Evolutionary conservation across 2,329 filamentous ascomycete genomes (phyloP).

Genomic region (Zymoseptoria crescenta): DNA sequence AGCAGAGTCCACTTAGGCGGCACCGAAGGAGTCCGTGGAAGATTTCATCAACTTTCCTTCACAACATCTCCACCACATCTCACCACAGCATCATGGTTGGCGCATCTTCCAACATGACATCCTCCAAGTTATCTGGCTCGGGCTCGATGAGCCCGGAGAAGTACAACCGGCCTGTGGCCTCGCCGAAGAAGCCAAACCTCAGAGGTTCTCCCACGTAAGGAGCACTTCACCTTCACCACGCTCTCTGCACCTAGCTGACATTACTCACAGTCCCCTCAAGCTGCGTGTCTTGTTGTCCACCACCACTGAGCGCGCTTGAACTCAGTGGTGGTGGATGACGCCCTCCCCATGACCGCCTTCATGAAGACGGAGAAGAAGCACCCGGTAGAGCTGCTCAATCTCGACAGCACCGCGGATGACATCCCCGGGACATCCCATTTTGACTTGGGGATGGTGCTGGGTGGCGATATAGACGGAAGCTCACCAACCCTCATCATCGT

Average conservation of each 20-base stretch:
- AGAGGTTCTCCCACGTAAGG: not conserved
- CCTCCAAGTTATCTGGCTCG: not conserved
- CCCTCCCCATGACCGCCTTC: not conserved
- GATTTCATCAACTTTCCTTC: not conserved
- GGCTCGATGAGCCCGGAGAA: not conserved
- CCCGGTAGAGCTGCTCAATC: constrained; percentile 3
- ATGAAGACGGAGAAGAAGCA: not conserved
- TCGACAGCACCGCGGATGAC: constrained; percentile 12
- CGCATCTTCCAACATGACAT: not conserved
- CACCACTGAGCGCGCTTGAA: too few relatives aligned
- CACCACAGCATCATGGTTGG: not conserved
- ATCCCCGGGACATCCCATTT: too few relatives aligned
- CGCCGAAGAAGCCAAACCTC: not conserved
- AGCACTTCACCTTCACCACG: not conserved
- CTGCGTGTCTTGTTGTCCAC: not conserved
- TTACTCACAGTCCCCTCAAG: not conserved
- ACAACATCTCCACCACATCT: not conserved
- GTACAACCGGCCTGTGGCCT: too few relatives aligned
- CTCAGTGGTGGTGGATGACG: not conserved
- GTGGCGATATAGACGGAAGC: too few relatives aligned
- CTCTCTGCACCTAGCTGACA: not conserved
- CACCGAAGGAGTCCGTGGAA: too few relatives aligned
- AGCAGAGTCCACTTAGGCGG: too few relatives aligned
- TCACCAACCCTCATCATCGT: too few relatives aligned
- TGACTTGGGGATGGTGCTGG: too few relatives aligned